Evolutionary conservation across 2,329 filamentous ascomycete species (phyloP).

Genomic region (Plenodomus biglobosus): DNA sequence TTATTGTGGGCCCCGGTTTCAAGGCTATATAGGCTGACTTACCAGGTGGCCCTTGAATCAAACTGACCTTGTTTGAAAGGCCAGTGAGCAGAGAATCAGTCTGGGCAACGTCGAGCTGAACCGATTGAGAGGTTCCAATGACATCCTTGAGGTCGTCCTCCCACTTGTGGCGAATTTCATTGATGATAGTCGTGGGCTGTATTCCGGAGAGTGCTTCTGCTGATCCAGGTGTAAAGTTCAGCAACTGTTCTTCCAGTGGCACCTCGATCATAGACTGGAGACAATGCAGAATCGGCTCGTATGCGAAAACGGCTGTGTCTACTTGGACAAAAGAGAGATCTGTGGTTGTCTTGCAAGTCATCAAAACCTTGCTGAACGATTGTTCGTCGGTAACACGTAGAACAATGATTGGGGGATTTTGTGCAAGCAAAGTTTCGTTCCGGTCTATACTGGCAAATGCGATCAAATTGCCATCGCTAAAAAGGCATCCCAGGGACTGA

Average conservation of each 20-base stretch:
- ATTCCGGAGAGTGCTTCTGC: conserved; percentile 26
- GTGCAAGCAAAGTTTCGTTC: conserved; percentile 50
- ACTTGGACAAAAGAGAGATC: conserved; percentile 59
- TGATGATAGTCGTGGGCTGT: conserved; percentile 25
- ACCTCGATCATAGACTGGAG: conserved; percentile 60
- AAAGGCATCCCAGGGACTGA: conserved; percentile 62
- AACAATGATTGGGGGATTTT: conserved; percentile 51
- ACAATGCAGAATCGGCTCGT: conserved; percentile 64
- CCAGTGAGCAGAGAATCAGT: conserved; percentile 58
- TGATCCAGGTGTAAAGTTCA: conserved; percentile 37
- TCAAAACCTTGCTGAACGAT: conserved; percentile 53
- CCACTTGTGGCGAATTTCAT: conserved; percentile 20
- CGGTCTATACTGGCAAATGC: conserved; percentile 63
- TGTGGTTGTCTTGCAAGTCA: conserved; percentile 24
- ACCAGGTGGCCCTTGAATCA: conserved; percentile 75
- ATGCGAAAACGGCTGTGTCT: conserved; percentile 68
- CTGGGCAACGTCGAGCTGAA: conserved; percentile 58
- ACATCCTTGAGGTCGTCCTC: conserved; percentile 21
- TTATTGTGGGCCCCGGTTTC: too few relatives aligned
- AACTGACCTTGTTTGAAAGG: conserved; percentile 56
- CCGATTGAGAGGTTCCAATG: conserved; percentile 18
- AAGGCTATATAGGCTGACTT: too few relatives aligned
- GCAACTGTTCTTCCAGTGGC: conserved; percentile 57
- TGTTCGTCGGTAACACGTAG: conserved; percentile 55
- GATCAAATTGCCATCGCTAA: conserved; percentile 54